A percentile compares a stretch with the other conserved stretches of the same genome.
Evolutionary conservation across 257 asterid genomes (phyloP).

Genomic region (Capsicum pubescens): DNA sequence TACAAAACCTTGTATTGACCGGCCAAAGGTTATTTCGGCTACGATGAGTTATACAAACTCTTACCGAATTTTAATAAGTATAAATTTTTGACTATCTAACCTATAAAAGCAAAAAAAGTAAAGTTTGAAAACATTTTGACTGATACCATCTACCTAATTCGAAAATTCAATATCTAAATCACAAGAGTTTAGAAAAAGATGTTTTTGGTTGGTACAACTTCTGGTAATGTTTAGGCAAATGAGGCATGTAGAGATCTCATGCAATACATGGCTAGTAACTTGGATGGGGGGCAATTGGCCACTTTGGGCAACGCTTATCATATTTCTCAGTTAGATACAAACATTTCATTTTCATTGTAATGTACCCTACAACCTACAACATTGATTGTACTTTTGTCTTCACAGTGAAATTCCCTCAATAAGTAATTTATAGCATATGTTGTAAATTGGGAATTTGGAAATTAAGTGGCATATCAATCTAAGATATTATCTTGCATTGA

Average conservation of each 20-base stretch:
- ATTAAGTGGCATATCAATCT: too few species aligned
- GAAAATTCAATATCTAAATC: background rate
- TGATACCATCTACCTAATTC: background rate
- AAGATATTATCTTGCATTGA: too few species aligned
- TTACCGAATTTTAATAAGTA: too few species aligned
- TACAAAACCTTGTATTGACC: too few species aligned
- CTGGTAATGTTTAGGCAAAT: slow-evolving; percentile 24
- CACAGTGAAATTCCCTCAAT: background rate
- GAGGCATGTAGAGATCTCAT: background rate
- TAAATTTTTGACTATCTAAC: background rate
- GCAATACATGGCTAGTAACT: background rate
- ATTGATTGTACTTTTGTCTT: background rate
- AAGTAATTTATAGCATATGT: background rate
- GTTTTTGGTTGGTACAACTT: background rate
- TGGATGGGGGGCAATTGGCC: background rate
- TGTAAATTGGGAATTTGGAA: too few species aligned
- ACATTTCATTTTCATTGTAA: background rate
- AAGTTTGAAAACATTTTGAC: background rate
- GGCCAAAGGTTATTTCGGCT: too few species aligned
- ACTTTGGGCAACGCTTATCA: background rate
- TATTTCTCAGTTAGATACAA: background rate
- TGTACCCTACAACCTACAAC: background rate
- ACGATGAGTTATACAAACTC: too few species aligned
- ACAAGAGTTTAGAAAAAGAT: background rate
- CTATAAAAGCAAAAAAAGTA: background rate